Evolutionary conservation across 2,329 filamentous ascomycete species (phyloP).

Genomic region (Exophiala dermatitidis): DNA sequence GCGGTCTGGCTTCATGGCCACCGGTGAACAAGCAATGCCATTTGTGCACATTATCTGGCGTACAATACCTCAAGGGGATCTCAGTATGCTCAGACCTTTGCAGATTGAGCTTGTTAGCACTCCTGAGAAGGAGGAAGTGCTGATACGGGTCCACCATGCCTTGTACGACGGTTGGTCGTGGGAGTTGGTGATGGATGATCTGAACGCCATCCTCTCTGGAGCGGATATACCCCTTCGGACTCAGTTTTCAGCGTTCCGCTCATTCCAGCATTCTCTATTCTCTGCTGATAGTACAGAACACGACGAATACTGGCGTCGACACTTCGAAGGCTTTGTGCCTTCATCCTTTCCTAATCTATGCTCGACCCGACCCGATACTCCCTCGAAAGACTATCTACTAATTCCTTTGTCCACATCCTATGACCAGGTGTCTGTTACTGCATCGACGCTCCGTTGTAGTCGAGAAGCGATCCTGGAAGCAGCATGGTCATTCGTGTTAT

Average conservation of each 20-base stretch:
- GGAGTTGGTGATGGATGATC: slow-evolving; percentile 63
- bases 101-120: slow-evolving; percentile 34
- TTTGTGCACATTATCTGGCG: slow-evolving; percentile 62
- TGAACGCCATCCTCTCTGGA: slow-evolving; percentile 47
- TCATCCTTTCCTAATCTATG: slow-evolving; percentile 44
- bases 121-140: slow-evolving; percentile 25
- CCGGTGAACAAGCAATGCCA: slow-evolving; percentile 37
- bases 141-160: slow-evolving; percentile 68
- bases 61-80: slow-evolving; percentile 31
- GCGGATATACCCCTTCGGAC: slow-evolving; percentile 39
- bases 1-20: slow-evolving; percentile 63
- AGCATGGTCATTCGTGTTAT: slow-evolving; percentile 59
- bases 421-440: slow-evolving; percentile 32
- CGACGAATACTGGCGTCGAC: slow-evolving; percentile 59
- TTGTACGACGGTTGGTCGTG: slow-evolving; percentile 93
- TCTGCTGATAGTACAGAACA: neutral
- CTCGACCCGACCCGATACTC: neutral
- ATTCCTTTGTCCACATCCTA: slow-evolving; percentile 31
- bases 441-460: slow-evolving; percentile 45
- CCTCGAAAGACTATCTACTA: slow-evolving; percentile 10
- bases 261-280: slow-evolving; percentile 37
- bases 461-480: slow-evolving; percentile 71
- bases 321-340: slow-evolving; percentile 53
- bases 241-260: slow-evolving; percentile 55
- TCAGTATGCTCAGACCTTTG: slow-evolving; percentile 53